A percentile compares a stretch with the other conserved stretches of the same genome.
phyloP scores from a whole-genome alignment of 305 asterid genomes.

The Caryopteris hybrid region DNA sequence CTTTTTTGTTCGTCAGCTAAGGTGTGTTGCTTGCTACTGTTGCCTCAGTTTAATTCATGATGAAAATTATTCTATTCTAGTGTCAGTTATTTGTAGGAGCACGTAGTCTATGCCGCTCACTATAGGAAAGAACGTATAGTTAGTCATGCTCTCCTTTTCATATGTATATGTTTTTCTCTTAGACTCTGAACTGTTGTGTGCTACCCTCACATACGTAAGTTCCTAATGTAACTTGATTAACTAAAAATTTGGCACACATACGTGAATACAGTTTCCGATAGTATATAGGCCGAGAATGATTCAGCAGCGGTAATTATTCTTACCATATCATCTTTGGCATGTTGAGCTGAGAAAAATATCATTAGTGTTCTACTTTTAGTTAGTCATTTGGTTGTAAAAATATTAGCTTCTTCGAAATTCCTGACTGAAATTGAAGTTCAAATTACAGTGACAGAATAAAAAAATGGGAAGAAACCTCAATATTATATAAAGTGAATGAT shows the following conservation, averaged over 20 bases:
- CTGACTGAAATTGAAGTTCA: not conserved
- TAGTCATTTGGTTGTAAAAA: not conserved
- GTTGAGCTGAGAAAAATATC: not conserved
- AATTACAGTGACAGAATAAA: not conserved
- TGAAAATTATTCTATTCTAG: not conserved
- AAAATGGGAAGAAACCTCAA: not conserved
- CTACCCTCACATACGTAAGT: not conserved
- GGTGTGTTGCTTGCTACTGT: constrained; percentile 35
- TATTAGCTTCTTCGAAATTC: not conserved
- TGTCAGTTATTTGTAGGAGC: not conserved
- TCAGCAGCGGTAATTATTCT: not conserved
- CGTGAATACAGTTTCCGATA: not conserved
- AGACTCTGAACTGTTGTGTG: not conserved
- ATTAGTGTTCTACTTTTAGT: not conserved
- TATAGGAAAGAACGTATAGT: not conserved
- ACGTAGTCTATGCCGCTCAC: constrained; percentile 1
- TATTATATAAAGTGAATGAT: not conserved
- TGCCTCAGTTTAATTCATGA: not conserved
- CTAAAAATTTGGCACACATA: not conserved
- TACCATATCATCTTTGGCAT: not conserved
- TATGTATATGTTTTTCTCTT: not conserved
- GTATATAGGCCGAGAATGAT: not conserved
- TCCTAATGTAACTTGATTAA: not conserved
- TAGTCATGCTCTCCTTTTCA: not conserved
- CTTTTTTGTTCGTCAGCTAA: constrained; percentile 72